A percentile compares a stretch with the other conserved stretches of the same genome.
These are phyloP conservation scores for Neofusicoccum kwambonambiense DNA, from an alignment of 2,329 filamentous ascomycete genomes.

Conservation along the genomic window DNA sequence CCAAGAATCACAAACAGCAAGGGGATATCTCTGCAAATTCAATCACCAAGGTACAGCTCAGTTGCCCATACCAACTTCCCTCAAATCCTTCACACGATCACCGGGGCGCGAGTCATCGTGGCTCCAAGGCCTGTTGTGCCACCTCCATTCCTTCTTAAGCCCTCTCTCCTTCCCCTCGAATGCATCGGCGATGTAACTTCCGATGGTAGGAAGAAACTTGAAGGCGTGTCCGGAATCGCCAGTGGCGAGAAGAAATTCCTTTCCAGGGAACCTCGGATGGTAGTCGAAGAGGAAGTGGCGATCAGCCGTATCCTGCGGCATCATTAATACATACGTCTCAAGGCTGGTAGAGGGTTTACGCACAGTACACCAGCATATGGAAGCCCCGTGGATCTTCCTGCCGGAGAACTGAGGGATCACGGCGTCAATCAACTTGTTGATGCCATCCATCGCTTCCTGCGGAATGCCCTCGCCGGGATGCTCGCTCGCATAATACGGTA, in stretches of 20 bases:
- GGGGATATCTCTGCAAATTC: no score
- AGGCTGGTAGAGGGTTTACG: not conserved
- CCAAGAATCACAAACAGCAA: no score
- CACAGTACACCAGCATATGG: conserved; percentile 22
- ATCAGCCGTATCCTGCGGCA: conserved; percentile 23
- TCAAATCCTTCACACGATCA: conserved; percentile 21
- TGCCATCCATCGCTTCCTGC: conserved; percentile 26
- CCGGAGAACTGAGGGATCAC: conserved; percentile 46
- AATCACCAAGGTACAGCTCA: not conserved
- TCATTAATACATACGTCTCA: not conserved
- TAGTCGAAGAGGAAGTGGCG: conserved; percentile 28
- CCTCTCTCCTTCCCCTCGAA: conserved; percentile 23
- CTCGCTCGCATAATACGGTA: conserved; percentile 18
- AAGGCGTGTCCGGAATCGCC: conserved; percentile 33
- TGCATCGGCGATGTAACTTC: conserved; percentile 29
- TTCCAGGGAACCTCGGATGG: conserved; percentile 21
- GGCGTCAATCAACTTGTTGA: conserved; percentile 37
- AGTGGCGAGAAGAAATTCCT: conserved; percentile 28
- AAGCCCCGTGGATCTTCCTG: conserved; percentile 24
- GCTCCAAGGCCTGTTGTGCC: conserved; percentile 13
- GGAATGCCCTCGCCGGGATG: conserved; percentile 26
- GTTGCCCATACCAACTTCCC: conserved; percentile 20
- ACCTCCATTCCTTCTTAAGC: conserved; percentile 13
- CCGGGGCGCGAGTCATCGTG: conserved; percentile 21
- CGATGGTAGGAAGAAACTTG: conserved; percentile 33